Percentiles rank a stretch among this genome's conserved stretches.
These are phyloP conservation scores for Neospora caninum DNA, from an alignment of 169 alveolate species.

Conservation along the genomic window DNA sequence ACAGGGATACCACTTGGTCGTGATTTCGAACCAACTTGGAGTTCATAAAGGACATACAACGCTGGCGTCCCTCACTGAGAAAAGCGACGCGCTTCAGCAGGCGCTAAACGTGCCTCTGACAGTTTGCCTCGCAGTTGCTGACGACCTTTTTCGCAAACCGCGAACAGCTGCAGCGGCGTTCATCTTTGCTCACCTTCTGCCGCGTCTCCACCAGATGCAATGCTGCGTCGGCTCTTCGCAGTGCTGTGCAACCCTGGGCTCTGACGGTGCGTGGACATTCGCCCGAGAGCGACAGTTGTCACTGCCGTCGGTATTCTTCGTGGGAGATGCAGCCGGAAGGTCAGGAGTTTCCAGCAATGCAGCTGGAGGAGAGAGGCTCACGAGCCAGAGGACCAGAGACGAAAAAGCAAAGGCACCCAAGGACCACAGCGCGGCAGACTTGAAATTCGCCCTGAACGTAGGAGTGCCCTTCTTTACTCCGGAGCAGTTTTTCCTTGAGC, in stretches of 20 bases:
- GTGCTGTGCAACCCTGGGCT: neutral
- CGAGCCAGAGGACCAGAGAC: neutral
- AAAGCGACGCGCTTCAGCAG: conserved; percentile 48
- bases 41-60: conserved; percentile 53
- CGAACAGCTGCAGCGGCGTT: conserved; percentile 57
- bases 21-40: conserved; percentile 66
- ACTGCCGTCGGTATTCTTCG: conserved; percentile 55
- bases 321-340: conserved; percentile 70
- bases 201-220: conserved; percentile 24
- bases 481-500: conserved; percentile 51
- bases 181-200: conserved; percentile 39
- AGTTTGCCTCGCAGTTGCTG: conserved; percentile 52
- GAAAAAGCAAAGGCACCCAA: neutral
- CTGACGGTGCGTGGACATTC: neutral
- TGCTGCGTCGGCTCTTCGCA: neutral
- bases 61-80: conserved; percentile 47
- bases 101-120: conserved; percentile 58
- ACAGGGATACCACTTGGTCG: conserved; percentile 60
- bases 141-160: conserved; percentile 64
- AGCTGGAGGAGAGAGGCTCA: neutral
- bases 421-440: conserved; percentile 66
- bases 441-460: conserved; percentile 59
- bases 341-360: neutral
- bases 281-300: neutral
- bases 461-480: conserved; percentile 68